Evolutionary conservation across 108 stramenopile genomes (phyloP).

Genomic region (Epipyxis sp.): DNA sequence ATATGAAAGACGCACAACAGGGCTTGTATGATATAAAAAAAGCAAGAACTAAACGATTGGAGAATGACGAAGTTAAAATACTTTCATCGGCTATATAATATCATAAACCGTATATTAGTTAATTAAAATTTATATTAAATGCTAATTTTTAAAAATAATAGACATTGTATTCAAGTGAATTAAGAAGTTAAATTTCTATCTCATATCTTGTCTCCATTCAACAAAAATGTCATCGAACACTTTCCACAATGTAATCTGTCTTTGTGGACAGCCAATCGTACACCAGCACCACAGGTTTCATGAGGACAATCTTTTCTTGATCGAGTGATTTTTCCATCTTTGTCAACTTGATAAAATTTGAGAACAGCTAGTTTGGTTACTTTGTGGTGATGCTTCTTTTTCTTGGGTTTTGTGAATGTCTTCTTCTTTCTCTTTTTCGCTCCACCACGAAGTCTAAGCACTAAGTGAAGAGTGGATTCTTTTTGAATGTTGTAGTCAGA

Average conservation of each 20-base stretch:
- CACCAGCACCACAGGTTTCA: slow-evolving; percentile 82
- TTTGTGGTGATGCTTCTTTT: slow-evolving; percentile 89
- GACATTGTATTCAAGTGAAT: too few relatives aligned
- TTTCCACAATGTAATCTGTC: slow-evolving; percentile 99
- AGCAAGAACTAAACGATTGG: too few relatives aligned
- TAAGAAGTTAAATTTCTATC: not conserved
- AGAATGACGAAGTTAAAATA: too few relatives aligned
- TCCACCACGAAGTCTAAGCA: slow-evolving; percentile 85
- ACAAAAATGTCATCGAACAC: slow-evolving; percentile 47
- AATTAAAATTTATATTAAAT: too few relatives aligned
- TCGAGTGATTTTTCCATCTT: slow-evolving; percentile 90
- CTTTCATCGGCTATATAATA: too few relatives aligned
- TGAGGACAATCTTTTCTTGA: slow-evolving; percentile 90
- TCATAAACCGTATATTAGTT: too few relatives aligned
- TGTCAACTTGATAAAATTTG: slow-evolving; percentile 98
- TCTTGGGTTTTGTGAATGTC: slow-evolving; percentile 98
- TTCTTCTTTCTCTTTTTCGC: slow-evolving; percentile 60
- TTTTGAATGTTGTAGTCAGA: slow-evolving; percentile 92
- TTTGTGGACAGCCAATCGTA: slow-evolving; percentile 98
- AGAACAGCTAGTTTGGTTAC: slow-evolving; percentile 89
- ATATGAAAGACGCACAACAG: slow-evolving; percentile 27
- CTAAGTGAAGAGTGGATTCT: slow-evolving; percentile 91
- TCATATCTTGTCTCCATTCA: not conserved
- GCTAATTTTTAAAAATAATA: too few relatives aligned
- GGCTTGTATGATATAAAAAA: slow-evolving; percentile 26